Conservation (phyloP, 331 rosid genomes). For the Pyracantha coccinea region DNA sequence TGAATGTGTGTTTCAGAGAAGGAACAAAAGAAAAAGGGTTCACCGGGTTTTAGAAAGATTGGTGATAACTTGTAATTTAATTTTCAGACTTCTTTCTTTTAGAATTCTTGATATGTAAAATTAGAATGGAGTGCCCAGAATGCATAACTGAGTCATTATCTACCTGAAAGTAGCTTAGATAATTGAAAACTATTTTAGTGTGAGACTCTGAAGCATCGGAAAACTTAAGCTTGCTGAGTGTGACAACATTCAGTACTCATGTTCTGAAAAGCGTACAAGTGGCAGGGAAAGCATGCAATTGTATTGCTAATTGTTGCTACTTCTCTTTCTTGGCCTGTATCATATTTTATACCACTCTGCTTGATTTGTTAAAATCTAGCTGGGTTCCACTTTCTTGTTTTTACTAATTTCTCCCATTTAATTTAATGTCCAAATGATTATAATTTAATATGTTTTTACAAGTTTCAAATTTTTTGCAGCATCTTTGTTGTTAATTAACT, state of each 20-base stretch:
- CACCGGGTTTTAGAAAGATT: not conserved
- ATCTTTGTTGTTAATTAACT: slow-evolving; percentile 1
- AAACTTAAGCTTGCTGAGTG: not conserved
- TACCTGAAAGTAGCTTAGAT: not conserved
- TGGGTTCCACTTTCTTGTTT: not conserved
- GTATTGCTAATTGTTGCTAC: not conserved
- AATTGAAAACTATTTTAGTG: not conserved
- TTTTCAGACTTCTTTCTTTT: not conserved
- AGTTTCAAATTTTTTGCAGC: not conserved
- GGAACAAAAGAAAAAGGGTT: not conserved
- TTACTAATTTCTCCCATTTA: not conserved
- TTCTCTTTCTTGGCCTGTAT: not conserved
- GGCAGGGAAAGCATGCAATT: not conserved
- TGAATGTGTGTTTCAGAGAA: not conserved
- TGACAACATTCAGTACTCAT: not conserved
- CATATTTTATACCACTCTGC: not conserved
- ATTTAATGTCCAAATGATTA: not conserved
- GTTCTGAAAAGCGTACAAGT: not conserved
- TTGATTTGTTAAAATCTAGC: not conserved
- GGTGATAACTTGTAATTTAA: not conserved
- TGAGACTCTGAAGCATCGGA: not conserved
- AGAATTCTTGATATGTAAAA: not conserved
- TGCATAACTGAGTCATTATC: not conserved
- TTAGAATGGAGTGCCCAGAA: not conserved
- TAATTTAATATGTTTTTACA: not conserved